Base-by-base conservation (phyloP, 176 grass and related monocot genomes). In the Raddia guianensis region DNA sequence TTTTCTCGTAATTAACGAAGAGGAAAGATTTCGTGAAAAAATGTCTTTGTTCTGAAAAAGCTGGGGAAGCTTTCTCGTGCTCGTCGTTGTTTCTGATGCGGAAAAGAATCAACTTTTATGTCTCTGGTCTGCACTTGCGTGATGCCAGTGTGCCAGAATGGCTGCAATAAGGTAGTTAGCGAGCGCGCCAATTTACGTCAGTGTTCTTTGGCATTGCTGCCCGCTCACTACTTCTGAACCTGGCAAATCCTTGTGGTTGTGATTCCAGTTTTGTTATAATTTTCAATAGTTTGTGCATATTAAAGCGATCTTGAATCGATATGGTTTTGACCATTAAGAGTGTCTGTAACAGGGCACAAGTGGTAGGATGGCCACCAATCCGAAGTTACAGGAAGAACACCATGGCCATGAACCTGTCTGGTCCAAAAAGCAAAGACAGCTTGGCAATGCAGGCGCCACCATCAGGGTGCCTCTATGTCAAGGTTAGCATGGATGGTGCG, bases 321-420 rank as follows among this genome's bases (percentile, higher is more conserved):
- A 77, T 53, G n/a, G 42, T 49, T 81, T 76, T 86, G 77, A 79
- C 12, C 70, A 13, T 69, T 76, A 10, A 10, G 1, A 49, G 16
- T 59, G 11, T 45, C 49, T 54, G 66, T 84, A 70, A 86, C 87
- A 97, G 90, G 63, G 86, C 90, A 51, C 93, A 93, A 45, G 90
- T 93, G 21, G 93, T 97, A 49, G 93, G 93, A 90, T 97, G 93
- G 93, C 93, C 93, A 46, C 93, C 93, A 73, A 91, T 93, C 54
- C 88, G 80, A 67, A 97, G 69, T 65, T 93, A 91, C 88, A 58
- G 93, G 76, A 97, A 93, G 83, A 91, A 89, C 75, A 89, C 93
- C 27, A 93, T 97, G 93, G 88, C 93, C 6, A 78, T 84, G 47
- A 97, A 51, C 72, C 86, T 73, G 60, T 63, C 80, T 46, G 45